These are phyloP conservation scores for Kewa caespitosa DNA, from an alignment of 179 eudicot genomes.

Conservation along the genomic window DNA sequence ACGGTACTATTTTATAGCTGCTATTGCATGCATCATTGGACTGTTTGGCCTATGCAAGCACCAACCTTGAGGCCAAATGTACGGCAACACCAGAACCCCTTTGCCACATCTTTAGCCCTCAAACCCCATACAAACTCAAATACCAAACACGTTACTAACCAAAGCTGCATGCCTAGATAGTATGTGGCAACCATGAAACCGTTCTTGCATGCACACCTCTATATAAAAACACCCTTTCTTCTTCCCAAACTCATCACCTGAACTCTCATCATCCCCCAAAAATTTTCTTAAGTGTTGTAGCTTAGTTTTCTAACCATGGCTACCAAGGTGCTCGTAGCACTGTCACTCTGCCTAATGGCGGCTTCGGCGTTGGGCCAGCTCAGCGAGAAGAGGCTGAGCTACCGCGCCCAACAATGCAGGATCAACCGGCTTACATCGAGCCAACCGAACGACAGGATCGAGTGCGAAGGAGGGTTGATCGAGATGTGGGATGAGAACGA, in stretches of 20 bases:
- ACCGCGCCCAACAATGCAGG: conserved; percentile 48
- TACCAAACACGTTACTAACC: conserved; percentile 22
- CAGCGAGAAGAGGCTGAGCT: conserved; percentile 25
- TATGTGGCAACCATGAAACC: conserved; percentile 35
- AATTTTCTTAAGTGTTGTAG: conserved; percentile 9
- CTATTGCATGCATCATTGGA: conserved; percentile 21
- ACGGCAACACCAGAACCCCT: conserved; percentile 12
- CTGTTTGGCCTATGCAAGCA: conserved; percentile 3
- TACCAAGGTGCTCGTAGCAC: conserved; percentile 35
- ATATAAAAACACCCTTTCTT: background rate
- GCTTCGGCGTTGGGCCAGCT: conserved; percentile 22
- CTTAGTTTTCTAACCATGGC: conserved; percentile 26
- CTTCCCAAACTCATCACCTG: background rate
- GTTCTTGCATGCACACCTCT: conserved; percentile 6
- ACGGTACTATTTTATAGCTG: too few relatives aligned
- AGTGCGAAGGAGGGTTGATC: conserved; percentile 56
- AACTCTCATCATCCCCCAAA: background rate
- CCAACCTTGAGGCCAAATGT: conserved; percentile 30
- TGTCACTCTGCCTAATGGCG: conserved; percentile 37
- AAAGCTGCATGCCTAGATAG: conserved; percentile 10
- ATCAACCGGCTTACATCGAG: conserved; percentile 34
- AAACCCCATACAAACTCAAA: background rate
- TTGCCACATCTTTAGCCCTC: conserved; percentile 23
- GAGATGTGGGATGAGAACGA: conserved; percentile 63
- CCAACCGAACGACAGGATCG: conserved; percentile 44